A percentile compares a stretch with the other conserved stretches of the same genome.
These are phyloP conservation scores for Ascochyta rabiei DNA, from an alignment of 2,329 filamentous ascomycete species.

Conservation along the genomic window DNA sequence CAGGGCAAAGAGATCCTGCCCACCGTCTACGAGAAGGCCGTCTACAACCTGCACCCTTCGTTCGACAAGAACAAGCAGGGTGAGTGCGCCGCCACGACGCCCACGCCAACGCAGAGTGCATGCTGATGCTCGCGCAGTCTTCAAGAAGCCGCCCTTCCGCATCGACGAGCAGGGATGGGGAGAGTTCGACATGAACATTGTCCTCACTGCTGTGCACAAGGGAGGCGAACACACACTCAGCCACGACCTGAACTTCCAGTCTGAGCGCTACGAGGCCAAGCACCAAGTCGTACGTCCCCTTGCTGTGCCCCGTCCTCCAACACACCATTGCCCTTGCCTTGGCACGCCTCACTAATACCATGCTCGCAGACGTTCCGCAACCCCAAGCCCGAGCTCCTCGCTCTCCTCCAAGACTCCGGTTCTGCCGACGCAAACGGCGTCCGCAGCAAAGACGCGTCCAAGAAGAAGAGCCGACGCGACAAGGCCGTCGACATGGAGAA, in stretches of 20 bases:
- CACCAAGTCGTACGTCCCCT: slow-evolving; percentile 70
- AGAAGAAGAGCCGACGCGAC: slow-evolving; percentile 76
- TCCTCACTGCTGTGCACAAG: slow-evolving; percentile 83
- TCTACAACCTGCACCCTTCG: slow-evolving; percentile 91
- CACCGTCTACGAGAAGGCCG: slow-evolving; percentile 86
- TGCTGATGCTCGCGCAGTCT: slow-evolving; percentile 48
- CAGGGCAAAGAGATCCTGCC: slow-evolving; percentile 83
- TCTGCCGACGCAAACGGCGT: slow-evolving; percentile 69
- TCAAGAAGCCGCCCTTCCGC: slow-evolving; percentile 83
- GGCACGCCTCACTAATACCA: slow-evolving; percentile 6
- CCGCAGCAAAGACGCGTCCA: slow-evolving; percentile 69
- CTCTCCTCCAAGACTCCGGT: slow-evolving; percentile 80
- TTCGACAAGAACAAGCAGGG: slow-evolving; percentile 88
- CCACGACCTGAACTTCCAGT: slow-evolving; percentile 92
- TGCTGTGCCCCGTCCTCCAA: neutral
- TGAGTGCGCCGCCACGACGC: slow-evolving; percentile 49
- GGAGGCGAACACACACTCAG: slow-evolving; percentile 76
- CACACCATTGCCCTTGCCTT: neutral
- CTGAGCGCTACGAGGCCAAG: slow-evolving; percentile 79
- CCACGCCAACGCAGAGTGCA: neutral
- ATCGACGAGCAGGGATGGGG: slow-evolving; percentile 97
- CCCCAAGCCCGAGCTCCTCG: slow-evolving; percentile 83
- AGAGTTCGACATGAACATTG: slow-evolving; percentile 94
- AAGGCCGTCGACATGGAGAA: slow-evolving; percentile 90
- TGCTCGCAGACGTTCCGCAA: slow-evolving; percentile 77